phyloP scores from a whole-genome alignment of 176 grass and related monocot genomes.

The Carex littledalei region DNA sequence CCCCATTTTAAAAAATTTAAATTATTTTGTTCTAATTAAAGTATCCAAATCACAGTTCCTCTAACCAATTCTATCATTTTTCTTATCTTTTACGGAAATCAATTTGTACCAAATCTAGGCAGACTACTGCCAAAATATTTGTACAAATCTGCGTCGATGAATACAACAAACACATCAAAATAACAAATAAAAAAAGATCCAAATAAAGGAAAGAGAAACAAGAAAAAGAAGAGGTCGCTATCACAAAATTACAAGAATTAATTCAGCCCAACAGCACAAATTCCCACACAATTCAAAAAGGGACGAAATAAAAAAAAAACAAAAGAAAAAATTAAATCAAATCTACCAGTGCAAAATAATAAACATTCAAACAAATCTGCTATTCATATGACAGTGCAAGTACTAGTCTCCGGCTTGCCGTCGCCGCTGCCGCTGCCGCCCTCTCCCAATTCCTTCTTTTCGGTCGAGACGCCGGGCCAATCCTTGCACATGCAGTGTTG shows the following conservation, averaged over 20 bases:
- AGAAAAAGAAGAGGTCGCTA: background rate
- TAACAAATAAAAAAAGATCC: background rate
- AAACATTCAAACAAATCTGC: background rate
- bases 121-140: background rate
- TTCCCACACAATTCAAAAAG: background rate
- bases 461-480: conserved; percentile 52
- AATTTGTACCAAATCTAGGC: too few relatives aligned
- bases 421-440: background rate
- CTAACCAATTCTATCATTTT: background rate
- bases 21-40: too few relatives aligned
- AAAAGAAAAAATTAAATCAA: background rate
- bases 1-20: too few relatives aligned
- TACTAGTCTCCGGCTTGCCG: background rate
- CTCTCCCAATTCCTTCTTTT: background rate
- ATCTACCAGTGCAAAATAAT: background rate
- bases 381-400: background rate
- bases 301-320: background rate
- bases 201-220: background rate
- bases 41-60: too few relatives aligned
- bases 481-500: conserved; percentile 75
- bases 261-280: background rate
- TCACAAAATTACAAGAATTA: background rate
- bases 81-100: background rate
- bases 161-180: background rate
- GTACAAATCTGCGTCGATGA: background rate